phyloP scores from a whole-genome alignment of 2,329 filamentous ascomycete species.

The Aspergillus sp. region DNA sequence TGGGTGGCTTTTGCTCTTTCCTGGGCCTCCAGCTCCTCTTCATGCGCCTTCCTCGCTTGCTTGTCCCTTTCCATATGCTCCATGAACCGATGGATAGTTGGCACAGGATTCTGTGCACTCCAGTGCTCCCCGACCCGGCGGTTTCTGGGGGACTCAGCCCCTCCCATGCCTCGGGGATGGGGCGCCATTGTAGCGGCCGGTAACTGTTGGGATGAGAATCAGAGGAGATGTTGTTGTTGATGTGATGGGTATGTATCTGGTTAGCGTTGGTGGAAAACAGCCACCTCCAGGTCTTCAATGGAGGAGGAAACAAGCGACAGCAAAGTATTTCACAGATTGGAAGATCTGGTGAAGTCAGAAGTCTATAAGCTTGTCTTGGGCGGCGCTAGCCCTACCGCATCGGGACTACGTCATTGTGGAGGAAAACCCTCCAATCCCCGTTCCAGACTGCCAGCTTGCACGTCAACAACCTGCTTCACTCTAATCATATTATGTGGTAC shows the following conservation, averaged over 20 bases:
- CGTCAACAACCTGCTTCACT: not conserved
- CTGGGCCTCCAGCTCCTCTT: conserved; percentile 7
- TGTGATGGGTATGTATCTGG: not conserved
- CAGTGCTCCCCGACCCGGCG: conserved; percentile 66
- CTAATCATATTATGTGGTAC: not conserved
- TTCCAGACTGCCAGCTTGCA: conserved; percentile 2
- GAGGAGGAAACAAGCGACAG: not conserved
- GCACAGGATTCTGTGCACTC: conserved; percentile 78
- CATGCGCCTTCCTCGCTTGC: conserved; percentile 60
- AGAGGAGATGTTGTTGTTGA: not conserved
- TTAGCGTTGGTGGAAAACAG: not conserved
- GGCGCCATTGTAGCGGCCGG: conserved; percentile 13
- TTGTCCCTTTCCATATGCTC: conserved; percentile 76
- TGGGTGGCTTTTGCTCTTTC: conserved; percentile 23
- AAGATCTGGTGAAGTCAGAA: conserved; percentile 4
- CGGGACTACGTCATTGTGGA: conserved; percentile 36
- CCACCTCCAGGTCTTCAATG: not conserved
- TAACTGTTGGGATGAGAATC: not conserved
- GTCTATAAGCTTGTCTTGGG: not conserved
- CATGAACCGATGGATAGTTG: conserved; percentile 82
- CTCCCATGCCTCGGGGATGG: conserved; percentile 8
- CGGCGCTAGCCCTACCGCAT: not conserved
- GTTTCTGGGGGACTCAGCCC: conserved; percentile 23
- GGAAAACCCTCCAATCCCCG: conserved; percentile 2
- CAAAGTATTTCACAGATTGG: not conserved